Evolutionary conservation across 176 grass and related monocot species (phyloP).

Genomic region (Ensete glaucum): DNA sequence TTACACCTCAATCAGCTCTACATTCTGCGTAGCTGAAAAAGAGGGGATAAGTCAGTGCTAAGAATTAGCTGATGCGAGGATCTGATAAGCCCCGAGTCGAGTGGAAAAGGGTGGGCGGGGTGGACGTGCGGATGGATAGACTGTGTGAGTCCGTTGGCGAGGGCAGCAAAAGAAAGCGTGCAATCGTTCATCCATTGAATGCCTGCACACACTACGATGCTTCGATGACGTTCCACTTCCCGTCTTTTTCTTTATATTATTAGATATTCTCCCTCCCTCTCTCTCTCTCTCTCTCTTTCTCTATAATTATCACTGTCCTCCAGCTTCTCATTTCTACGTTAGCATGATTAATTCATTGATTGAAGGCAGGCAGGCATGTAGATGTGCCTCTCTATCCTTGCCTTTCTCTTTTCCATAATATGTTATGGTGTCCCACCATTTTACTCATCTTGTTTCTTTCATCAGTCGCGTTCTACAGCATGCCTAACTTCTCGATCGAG

Average conservation of each 20-base stretch:
- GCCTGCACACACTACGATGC: neutral
- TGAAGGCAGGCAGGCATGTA: neutral
- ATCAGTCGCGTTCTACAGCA: too few relatives aligned
- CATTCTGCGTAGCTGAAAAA: too few relatives aligned
- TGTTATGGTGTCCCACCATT: too few relatives aligned
- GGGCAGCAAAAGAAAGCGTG: neutral
- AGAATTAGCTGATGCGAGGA: too few relatives aligned
- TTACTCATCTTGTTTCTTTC: too few relatives aligned
- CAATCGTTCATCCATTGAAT: conserved; percentile 4
- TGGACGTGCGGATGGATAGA: too few relatives aligned
- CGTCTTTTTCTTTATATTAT: conserved; percentile 12
- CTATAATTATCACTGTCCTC: too few relatives aligned
- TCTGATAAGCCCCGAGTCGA: too few relatives aligned
- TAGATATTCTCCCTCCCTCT: neutral
- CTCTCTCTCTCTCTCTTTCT: neutral
- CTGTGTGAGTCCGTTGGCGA: too few relatives aligned
- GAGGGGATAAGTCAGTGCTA: too few relatives aligned
- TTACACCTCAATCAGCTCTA: neutral
- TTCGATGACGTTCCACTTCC: conserved; percentile 11
- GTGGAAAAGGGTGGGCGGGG: too few relatives aligned
- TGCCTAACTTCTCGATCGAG: too few relatives aligned
- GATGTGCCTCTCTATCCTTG: neutral
- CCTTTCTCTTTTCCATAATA: neutral
- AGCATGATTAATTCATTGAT: conserved; percentile 19
- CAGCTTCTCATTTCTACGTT: neutral